Percentiles rank a stretch among this genome's conserved stretches.
Conservation (phyloP, 1,284 basidiomycete species). For the Omphalotus olearius region DNA sequence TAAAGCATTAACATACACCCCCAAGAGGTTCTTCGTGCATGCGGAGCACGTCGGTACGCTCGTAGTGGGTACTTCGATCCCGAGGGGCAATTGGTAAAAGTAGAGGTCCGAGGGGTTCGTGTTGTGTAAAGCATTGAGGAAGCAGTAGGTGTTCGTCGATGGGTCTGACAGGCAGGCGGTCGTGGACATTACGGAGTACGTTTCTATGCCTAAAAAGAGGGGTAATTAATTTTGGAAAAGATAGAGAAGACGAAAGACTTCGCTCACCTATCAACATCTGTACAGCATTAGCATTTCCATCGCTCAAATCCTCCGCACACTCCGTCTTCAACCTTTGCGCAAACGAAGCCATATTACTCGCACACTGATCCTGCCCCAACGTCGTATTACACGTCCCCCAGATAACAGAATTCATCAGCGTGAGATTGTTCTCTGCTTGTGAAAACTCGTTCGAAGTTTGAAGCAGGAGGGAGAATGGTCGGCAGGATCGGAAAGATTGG, state of each 20-base stretch:
- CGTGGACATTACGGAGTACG: slow-evolving; percentile 54
- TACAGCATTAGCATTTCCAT: slow-evolving; percentile 44
- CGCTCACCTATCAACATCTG: slow-evolving; percentile 50
- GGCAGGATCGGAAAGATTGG: slow-evolving; percentile 58
- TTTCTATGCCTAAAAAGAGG: slow-evolving; percentile 42
- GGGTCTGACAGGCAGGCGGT: slow-evolving; percentile 54
- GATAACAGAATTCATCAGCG: slow-evolving; percentile 60
- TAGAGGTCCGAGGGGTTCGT: slow-evolving; percentile 57
- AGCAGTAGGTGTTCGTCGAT: slow-evolving; percentile 62
- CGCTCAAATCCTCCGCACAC: slow-evolving; percentile 51
- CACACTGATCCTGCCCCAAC: slow-evolving; percentile 44
- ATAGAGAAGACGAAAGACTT: slow-evolving; percentile 2
- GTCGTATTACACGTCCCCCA: slow-evolving; percentile 76
- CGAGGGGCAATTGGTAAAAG: slow-evolving; percentile 62
- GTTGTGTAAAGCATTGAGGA: slow-evolving; percentile 52
- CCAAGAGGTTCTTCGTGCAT: slow-evolving; percentile 39
- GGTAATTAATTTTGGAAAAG: slow-evolving; percentile 3
- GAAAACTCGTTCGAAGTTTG: slow-evolving; percentile 55
- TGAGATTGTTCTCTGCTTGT: slow-evolving; percentile 57
- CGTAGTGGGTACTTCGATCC: slow-evolving; percentile 21
- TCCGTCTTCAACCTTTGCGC: slow-evolving; percentile 37
- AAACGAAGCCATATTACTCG: slow-evolving; percentile 60
- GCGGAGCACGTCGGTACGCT: slow-evolving; percentile 36
- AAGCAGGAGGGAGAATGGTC: slow-evolving; percentile 72
- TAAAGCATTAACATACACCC: slow-evolving; percentile 27